A percentile compares a stretch with the other conserved stretches of the same genome.
These are phyloP conservation scores for Trichoderma sp. DNA, from an alignment of 2,329 filamentous ascomycete species.

Conservation along the genomic window DNA sequence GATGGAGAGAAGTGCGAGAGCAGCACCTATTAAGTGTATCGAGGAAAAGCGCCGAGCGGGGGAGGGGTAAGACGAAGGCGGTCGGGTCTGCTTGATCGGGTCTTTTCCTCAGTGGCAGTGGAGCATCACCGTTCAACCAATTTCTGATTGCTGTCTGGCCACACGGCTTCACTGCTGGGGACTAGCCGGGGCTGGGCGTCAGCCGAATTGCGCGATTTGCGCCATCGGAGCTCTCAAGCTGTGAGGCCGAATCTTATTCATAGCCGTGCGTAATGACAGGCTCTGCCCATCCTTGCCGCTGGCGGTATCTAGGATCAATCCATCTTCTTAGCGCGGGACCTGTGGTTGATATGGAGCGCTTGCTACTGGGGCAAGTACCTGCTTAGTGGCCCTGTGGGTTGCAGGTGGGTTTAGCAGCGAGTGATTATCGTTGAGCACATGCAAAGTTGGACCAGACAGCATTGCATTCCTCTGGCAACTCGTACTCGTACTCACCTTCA, in stretches of 20 bases:
- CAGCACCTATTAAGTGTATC: conserved; percentile 9
- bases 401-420: background rate
- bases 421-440: background rate
- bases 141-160: background rate
- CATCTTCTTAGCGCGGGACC: background rate
- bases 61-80: conserved; percentile 19
- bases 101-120: background rate
- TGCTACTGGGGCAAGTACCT: background rate
- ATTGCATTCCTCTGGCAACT: background rate
- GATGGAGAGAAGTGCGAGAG: background rate
- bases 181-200: background rate
- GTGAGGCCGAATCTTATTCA: conserved; percentile 8
- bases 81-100: conserved; percentile 8
- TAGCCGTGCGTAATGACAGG: conserved; percentile 12
- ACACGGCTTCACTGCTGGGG: background rate
- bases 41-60: conserved; percentile 17
- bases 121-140: background rate
- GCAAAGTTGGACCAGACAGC: background rate
- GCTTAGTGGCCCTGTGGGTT: background rate
- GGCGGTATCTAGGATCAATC: background rate
- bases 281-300: background rate
- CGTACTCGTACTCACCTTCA: background rate
- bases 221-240: conserved; percentile 6
- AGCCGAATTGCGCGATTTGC: conserved; percentile 18
- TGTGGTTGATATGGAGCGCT: background rate